Conservation (phyloP, 2,329 filamentous ascomycete species). For the Alternaria gansuensis region DNA sequence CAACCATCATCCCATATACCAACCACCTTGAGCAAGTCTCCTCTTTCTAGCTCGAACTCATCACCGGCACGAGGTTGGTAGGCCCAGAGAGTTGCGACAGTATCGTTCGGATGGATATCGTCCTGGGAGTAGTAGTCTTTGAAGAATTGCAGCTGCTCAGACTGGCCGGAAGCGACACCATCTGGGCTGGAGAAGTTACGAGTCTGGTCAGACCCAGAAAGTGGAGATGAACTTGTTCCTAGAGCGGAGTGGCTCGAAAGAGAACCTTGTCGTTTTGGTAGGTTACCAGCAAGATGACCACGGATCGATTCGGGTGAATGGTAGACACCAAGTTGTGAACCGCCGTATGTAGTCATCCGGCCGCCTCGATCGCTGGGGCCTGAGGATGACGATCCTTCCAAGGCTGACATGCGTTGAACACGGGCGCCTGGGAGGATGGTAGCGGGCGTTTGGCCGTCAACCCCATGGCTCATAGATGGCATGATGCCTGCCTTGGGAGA, state of each 20-base stretch:
- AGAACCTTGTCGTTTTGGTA: conserved; percentile 79
- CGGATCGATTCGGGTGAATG: conserved; percentile 75
- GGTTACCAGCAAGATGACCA: conserved; percentile 52
- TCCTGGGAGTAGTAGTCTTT: conserved; percentile 99
- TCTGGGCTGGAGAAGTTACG: conserved; percentile 85
- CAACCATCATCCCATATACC: conserved; percentile 99
- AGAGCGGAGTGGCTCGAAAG: conserved; percentile 85
- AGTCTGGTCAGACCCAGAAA: conserved; percentile 56
- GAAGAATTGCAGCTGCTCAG: conserved; percentile 94
- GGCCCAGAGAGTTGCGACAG: conserved; percentile 92
- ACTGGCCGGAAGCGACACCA: conserved; percentile 85
- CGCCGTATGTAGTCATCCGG: conserved; percentile 34
- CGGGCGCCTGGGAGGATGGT: conserved; percentile 80
- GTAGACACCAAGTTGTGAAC: conserved; percentile 44
- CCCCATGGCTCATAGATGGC: conserved; percentile 55
- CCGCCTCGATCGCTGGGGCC: conserved; percentile 50
- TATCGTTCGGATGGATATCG: conserved; percentile 90
- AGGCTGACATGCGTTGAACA: conserved; percentile 93
- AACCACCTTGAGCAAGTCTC: conserved; percentile 97
- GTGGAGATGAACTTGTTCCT: conserved; percentile 74
- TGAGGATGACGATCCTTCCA: conserved; percentile 75
- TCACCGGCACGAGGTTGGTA: conserved; percentile 94
- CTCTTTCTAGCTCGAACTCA: conserved; percentile 90
- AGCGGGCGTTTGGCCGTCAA: conserved; percentile 50
- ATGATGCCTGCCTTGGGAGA: conserved; percentile 43